Conservation (phyloP, 305 asterid genomes). For the Fraxinus nigra region DNA sequence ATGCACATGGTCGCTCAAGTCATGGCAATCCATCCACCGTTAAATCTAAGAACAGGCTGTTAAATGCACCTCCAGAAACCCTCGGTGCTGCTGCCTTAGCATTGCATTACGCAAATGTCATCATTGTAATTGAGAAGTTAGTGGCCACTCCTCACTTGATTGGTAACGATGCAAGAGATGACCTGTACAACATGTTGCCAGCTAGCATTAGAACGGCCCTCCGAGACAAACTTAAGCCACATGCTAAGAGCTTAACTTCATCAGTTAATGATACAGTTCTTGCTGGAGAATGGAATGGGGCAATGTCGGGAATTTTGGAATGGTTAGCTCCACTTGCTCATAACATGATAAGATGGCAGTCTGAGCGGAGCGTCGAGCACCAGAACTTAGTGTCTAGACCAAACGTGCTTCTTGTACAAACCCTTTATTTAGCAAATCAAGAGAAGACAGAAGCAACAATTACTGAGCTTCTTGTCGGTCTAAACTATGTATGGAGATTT, state of each 20-base stretch:
- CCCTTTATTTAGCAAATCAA: conserved; percentile 79
- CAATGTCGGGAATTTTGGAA: conserved; percentile 59
- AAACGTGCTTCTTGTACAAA: conserved; percentile 77
- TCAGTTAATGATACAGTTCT: conserved; percentile 65
- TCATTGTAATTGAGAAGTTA: conserved; percentile 75
- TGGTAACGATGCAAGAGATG: conserved; percentile 82
- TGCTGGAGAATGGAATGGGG: conserved; percentile 77
- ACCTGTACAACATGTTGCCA: conserved; percentile 86
- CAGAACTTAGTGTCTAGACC: conserved; percentile 62
- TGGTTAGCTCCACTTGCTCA: conserved; percentile 96
- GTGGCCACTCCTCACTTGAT: conserved; percentile 79
- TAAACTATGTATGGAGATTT: conserved; percentile 79
- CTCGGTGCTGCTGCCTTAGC: conserved; percentile 82
- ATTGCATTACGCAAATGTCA: conserved; percentile 80
- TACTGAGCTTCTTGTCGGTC: conserved; percentile 79
- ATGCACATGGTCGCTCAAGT: conserved; percentile 26
- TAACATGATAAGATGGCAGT: conserved; percentile 87
- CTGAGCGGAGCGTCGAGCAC: conserved; percentile 82
- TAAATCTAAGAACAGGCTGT: conserved; percentile 43
- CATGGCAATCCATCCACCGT: conserved; percentile 29
- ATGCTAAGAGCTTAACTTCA: conserved; percentile 48
- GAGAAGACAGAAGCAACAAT: conserved; percentile 75
- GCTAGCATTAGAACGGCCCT: conserved; percentile 62
- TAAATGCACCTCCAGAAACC: conserved; percentile 72
- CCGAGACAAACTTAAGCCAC: conserved; percentile 72